Evolutionary conservation across 495 filamentous ascomycete species (phyloP).

Genomic region (Aspergillus egyptiacus): DNA sequence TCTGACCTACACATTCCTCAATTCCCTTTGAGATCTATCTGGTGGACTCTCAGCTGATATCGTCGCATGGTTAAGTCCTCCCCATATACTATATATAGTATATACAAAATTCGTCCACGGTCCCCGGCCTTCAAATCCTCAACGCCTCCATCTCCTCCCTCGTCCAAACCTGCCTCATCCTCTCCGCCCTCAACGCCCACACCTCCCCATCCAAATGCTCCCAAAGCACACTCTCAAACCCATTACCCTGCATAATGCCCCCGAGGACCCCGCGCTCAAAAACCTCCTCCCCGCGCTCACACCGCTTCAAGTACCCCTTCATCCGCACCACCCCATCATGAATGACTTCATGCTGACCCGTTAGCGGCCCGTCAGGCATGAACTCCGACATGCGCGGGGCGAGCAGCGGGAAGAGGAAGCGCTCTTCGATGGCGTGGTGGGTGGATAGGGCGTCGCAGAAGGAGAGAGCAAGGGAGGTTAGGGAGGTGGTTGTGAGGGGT

Average conservation of each 20-base stretch:
- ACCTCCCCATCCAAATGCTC: constrained; percentile 70
- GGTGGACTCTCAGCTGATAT: too few species aligned
- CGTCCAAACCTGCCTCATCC: constrained; percentile 81
- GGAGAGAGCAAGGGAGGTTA: constrained; percentile 56
- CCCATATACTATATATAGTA: too few species aligned
- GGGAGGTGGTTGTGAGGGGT: constrained; percentile 16
- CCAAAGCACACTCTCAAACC: constrained; percentile 60
- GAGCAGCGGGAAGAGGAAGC: constrained; percentile 50
- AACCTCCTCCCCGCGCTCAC: constrained; percentile 58
- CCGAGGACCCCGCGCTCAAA: constrained; percentile 63
- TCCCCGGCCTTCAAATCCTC: too few species aligned
- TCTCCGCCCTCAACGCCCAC: constrained; percentile 62
- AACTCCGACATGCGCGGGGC: constrained; percentile 80
- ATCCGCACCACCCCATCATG: constrained; percentile 72
- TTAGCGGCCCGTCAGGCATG: constrained; percentile 42
- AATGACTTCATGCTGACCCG: constrained; percentile 72
- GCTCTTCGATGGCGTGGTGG: constrained; percentile 84
- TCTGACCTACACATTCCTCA: too few species aligned
- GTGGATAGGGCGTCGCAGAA: constrained; percentile 64
- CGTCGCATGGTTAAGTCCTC: too few species aligned
- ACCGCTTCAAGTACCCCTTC: constrained; percentile 59
- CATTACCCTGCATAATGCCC: constrained; percentile 52
- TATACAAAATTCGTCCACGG: too few species aligned
- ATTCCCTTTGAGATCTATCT: too few species aligned
- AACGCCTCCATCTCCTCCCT: background rate